phyloP scores from a whole-genome alignment of 2,329 filamentous ascomycete species.

The Magnaporthiopsis incrustans region DNA sequence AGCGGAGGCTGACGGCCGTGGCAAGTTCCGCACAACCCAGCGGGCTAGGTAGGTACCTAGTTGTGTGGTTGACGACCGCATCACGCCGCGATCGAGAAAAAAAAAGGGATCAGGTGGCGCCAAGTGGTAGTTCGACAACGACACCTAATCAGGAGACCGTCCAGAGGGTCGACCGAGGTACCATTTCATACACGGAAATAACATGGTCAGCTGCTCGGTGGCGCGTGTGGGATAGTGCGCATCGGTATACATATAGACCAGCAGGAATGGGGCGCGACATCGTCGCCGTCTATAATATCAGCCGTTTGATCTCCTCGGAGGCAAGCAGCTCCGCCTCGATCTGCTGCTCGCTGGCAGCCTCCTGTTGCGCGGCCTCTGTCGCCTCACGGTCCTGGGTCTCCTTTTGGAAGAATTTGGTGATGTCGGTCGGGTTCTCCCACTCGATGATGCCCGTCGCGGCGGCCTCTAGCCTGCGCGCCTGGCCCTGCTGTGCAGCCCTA shows the following conservation, averaged over 20 bases:
- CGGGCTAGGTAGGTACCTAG: too few relatives aligned
- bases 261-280: not conserved
- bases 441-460: conserved; percentile 56
- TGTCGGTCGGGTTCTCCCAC: conserved; percentile 45
- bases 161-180: not conserved
- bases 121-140: not conserved
- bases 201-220: not conserved
- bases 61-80: too few relatives aligned
- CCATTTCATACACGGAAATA: not conserved
- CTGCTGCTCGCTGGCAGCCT: not conserved
- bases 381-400: conserved; percentile 10
- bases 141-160: not conserved
- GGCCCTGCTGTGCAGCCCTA: conserved; percentile 72
- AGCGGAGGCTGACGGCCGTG: not conserved
- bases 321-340: not conserved
- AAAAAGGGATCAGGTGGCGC: not conserved
- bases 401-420: conserved; percentile 27
- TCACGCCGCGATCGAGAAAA: not conserved
- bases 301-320: not conserved
- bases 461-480: conserved; percentile 54
- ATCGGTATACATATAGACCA: not conserved
- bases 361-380: not conserved
- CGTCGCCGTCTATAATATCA: not conserved
- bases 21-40: not conserved
- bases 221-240: not conserved